These are phyloP conservation scores for Aureobasidium sp. DNA, from an alignment of 2,329 filamentous ascomycete species.

Conservation along the genomic window DNA sequence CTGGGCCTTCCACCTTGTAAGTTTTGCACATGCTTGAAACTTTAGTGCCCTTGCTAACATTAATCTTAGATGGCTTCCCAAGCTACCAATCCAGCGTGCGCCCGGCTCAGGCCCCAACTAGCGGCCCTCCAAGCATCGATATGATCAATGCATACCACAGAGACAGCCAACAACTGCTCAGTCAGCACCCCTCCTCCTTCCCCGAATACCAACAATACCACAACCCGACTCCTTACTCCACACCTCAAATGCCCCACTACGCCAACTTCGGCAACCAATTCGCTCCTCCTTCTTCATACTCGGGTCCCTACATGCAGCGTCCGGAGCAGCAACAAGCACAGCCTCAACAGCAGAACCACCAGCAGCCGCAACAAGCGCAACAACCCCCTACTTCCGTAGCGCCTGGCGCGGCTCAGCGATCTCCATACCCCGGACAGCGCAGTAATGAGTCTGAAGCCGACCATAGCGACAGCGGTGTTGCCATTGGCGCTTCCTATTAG, in stretches of 20 bases:
- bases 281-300: constrained; percentile 1
- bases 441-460: constrained; percentile 13
- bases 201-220: constrained; percentile 20
- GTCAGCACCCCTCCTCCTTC: constrained; percentile 19
- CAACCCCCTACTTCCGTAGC: neutral
- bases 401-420: constrained; percentile 3
- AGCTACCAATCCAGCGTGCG: constrained; percentile 15
- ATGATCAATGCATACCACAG: constrained; percentile 17
- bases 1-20: constrained; percentile 25
- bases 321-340: constrained; percentile 14
- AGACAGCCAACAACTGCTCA: constrained; percentile 18
- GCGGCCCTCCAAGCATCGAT: constrained; percentile 11
- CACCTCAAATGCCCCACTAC: constrained; percentile 22
- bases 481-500: constrained; percentile 17
- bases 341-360: neutral
- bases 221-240: constrained; percentile 15
- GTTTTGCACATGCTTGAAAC: constrained; percentile 8
- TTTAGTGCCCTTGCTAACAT: constrained; percentile 16
- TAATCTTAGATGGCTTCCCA: constrained; percentile 4
- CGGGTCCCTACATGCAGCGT: constrained; percentile 7
- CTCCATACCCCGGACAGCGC: constrained; percentile 10
- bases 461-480: constrained; percentile 17
- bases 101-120: constrained; percentile 9
- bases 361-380: constrained; percentile 12
- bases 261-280: constrained; percentile 8